Evolutionary conservation across 208 protist species (phyloP).

Genomic region (Hexamita inflata): DNA sequence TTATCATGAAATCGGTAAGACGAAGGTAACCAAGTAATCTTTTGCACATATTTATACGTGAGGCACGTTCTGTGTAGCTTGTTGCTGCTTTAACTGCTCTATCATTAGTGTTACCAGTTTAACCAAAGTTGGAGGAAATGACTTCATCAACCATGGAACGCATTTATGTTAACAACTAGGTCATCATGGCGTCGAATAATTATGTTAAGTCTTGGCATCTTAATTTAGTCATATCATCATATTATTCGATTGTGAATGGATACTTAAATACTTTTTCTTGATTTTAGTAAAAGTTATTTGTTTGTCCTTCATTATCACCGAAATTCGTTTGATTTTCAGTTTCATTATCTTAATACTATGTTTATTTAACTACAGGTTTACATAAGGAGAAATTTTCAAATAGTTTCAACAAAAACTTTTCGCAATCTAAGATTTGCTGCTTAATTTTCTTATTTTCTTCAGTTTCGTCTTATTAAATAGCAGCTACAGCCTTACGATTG

Average conservation of each 20-base stretch:
- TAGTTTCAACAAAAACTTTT: neutral
- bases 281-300: neutral
- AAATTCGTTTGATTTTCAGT: no score
- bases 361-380: neutral
- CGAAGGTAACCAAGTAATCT: conserved; percentile 6
- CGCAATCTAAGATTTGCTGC: no score
- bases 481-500: neutral
- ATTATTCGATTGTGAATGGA: neutral
- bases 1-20: conserved; percentile 25
- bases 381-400: neutral
- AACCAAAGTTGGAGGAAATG: neutral
- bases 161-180: neutral
- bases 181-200: neutral
- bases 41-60: conserved; percentile 11
- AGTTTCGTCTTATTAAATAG: neutral
- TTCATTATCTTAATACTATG: no score
- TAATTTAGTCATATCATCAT: neutral
- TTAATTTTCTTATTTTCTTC: no score
- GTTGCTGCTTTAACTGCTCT: neutral
- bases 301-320: neutral
- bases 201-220: neutral
- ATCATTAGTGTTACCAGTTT: neutral
- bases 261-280: neutral
- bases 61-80: conserved; percentile 1
- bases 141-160: neutral